Evolutionary conservation across 176 grass and related monocot species (phyloP).

Genomic region (Tuctoria greenei): DNA sequence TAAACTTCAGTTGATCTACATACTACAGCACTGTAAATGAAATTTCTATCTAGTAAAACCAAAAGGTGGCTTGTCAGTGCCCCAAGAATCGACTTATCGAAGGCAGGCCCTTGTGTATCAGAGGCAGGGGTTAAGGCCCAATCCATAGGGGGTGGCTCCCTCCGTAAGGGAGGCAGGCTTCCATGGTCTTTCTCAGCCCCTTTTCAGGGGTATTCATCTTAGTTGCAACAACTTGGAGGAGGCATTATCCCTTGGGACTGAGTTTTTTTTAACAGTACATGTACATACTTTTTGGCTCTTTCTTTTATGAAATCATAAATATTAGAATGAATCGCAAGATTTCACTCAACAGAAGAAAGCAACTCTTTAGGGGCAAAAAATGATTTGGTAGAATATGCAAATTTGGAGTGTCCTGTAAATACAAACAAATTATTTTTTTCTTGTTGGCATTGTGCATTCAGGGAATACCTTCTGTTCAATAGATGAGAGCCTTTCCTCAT

Average conservation of each 20-base stretch:
- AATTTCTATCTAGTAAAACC: neutral
- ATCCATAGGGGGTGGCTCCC: neutral
- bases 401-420: neutral
- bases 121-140: neutral
- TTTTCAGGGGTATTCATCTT: neutral
- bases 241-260: neutral
- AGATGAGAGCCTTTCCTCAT: slow-evolving; percentile 55
- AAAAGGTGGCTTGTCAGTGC: neutral
- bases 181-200: neutral
- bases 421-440: slow-evolving; percentile 2
- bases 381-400: neutral
- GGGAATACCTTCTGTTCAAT: slow-evolving; percentile 76
- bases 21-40: slow-evolving; percentile 5
- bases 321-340: neutral
- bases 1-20: neutral
- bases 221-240: neutral
- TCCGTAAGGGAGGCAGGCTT: neutral
- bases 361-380: slow-evolving; percentile 4
- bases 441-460: neutral
- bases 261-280: neutral
- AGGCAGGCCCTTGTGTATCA: neutral
- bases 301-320: slow-evolving; percentile 4
- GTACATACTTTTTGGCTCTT: neutral
- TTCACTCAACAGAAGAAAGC: neutral
- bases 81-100: neutral